Percentiles rank a stretch among this genome's conserved stretches.
Conservation (phyloP, 179 eudicot genomes). For the Corrigiola litoralis region DNA sequence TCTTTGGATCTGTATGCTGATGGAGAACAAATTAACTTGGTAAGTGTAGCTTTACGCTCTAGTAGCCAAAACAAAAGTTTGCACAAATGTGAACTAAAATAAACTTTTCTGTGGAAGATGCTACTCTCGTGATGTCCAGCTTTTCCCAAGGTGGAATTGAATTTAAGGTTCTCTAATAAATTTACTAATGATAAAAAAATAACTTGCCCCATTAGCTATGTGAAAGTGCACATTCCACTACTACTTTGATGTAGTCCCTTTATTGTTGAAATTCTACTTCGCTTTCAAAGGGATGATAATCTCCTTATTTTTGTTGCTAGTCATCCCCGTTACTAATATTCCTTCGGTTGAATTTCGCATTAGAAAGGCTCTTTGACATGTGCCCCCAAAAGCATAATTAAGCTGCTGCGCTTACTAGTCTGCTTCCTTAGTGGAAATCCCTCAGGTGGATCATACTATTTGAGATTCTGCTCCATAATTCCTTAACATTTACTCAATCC, state of each 20-base stretch:
- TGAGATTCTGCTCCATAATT: constrained; percentile 13
- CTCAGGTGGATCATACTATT: constrained; percentile 9
- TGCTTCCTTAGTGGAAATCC: constrained; percentile 1
- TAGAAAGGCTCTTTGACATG: neutral
- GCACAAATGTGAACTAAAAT: no score
- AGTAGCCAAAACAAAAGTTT: no score
- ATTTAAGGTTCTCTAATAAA: no score
- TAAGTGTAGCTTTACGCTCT: no score
- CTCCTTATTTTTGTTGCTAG: neutral
- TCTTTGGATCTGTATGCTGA: no score
- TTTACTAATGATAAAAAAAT: no score
- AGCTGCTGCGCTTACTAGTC: neutral
- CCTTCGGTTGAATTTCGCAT: neutral
- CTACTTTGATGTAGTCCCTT: neutral
- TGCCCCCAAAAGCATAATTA: neutral
- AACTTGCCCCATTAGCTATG: neutral
- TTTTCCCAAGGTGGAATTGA: no score
- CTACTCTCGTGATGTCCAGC: no score
- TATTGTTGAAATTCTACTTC: neutral
- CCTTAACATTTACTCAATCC: constrained; percentile 12
- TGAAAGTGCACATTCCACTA: neutral
- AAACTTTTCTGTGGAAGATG: no score
- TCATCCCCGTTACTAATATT: no score
- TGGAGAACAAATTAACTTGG: no score
- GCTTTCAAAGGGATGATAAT: neutral